Evolutionary conservation across 768 basidiomycete genomes (phyloP), one percentile per base, ranked within the genome.

Genomic region (Leccinum uliginosum): DNA sequence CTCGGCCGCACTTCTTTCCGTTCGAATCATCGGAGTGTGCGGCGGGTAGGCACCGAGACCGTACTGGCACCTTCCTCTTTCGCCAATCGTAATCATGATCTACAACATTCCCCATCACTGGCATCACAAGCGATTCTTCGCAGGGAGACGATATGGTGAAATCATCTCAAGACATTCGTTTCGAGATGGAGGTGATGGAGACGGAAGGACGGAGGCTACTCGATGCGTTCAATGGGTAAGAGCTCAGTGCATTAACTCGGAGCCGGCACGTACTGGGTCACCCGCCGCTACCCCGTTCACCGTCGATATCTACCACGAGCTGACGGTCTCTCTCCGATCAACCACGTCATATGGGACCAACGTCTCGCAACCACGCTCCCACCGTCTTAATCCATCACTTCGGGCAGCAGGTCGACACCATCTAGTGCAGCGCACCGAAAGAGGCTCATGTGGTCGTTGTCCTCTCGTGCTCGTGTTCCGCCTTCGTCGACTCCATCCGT

Each of bases 171-270:
- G 79, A 86, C 38, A 83, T 91, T 53, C 82, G 79, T 38, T 74
- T 80, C 46, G 86, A 91, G 62, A 87, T 92, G 43, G 73, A 79
- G 57, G 70, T 76, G 6, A 81, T 92, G 44, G 88, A 91, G 67
- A 83, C 83, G 30, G 89, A 92, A 66, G 83, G 81, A 6, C 78
- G 79, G 59, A 76, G 86, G 50, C 71, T 91, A 47, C 79, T 90
- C 71, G 89, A 91, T 65, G 88, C 89, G 3, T 91, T 91, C 69
- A 88, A 83, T 62, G 87, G 89, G 9, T 75, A 91, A 38, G 89
- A 91, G 68, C 75, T 91, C 56, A 86, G 79, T 32, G 81, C 85
- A 21, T 72, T 90, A 48, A 83, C 84, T 10, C 67, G 73, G 58
- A 65, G 56, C 56, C 72, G 69, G 44, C 60, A 68, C 6, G 48